Conservation (phyloP, 768 basidiomycete genomes). For the Mycena vitilis region DNA sequence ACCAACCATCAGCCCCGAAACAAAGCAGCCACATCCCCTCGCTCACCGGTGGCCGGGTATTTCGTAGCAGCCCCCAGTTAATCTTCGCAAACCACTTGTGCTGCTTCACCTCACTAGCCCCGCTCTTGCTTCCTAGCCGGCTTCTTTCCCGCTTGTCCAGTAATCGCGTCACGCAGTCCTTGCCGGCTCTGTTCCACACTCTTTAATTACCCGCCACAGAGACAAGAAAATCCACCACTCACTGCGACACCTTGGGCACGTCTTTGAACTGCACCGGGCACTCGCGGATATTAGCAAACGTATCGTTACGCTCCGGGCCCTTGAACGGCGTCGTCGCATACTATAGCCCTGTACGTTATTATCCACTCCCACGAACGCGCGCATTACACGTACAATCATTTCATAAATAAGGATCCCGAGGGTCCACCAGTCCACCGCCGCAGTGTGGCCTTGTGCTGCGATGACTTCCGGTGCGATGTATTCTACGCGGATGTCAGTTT, state of each 20-base stretch:
- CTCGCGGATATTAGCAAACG: slow-evolving; percentile 94
- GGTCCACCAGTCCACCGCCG: slow-evolving; percentile 99
- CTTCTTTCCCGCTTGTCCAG: slow-evolving; percentile 93
- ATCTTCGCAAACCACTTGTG: slow-evolving; percentile 98
- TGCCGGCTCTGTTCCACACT: slow-evolving; percentile 72
- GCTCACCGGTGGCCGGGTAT: slow-evolving; percentile 92
- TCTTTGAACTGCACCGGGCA: slow-evolving; percentile 90
- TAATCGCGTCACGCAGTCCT: slow-evolving; percentile 87
- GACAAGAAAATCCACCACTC: slow-evolving; percentile 47
- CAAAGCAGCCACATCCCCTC: slow-evolving; percentile 7
- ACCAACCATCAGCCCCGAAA: slow-evolving; percentile 8
- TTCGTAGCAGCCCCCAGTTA: slow-evolving; percentile 95
- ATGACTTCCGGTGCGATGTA: slow-evolving; percentile 99
- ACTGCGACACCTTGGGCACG: slow-evolving; percentile 81
- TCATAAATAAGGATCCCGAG: slow-evolving; percentile 98
- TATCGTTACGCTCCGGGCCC: slow-evolving; percentile 92
- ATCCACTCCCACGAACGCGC: slow-evolving; percentile 44
- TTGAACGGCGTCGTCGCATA: slow-evolving; percentile 99
- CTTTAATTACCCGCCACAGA: slow-evolving; percentile 7
- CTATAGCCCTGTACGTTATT: slow-evolving; percentile 62
- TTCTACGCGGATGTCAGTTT: slow-evolving; percentile 64
- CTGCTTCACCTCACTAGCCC: slow-evolving; percentile 98
- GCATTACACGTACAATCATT: slow-evolving; percentile 86
- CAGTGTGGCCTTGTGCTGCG: slow-evolving; percentile 94
- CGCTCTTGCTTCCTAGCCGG: slow-evolving; percentile 90